Base-by-base conservation (phyloP, 2,329 filamentous ascomycete species). In the Blumeria graminis region DNA sequence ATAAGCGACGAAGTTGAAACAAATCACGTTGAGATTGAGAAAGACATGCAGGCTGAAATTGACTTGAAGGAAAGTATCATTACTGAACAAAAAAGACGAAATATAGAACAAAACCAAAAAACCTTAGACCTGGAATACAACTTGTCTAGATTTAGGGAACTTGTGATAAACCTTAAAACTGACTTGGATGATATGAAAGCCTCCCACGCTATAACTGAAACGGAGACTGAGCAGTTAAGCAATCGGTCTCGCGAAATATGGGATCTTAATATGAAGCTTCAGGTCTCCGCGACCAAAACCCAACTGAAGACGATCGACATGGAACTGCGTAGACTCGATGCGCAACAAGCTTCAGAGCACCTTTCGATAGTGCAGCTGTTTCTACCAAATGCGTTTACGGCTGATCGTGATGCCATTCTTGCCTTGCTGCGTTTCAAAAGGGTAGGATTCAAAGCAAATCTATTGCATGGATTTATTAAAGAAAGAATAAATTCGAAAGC, bases 291-390 rank as follows among this genome's bases (percentile, higher is more conserved):
- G 10, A 78, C 87, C 43, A 94, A 94, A 71, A 84, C 90, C 2
- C 90, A 94, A 67, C 82, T 86, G 64, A 96, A 94, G 71, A 88
- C 88, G 0, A 94, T 98, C 60, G 89, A 95, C 62, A 74, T 95
- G 34, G 89, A 96, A 67, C 72, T 96, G 57, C 79, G 84, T 56
- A 82, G 84, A 57, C 77, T 96, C 65, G 87, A 94, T 63, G 88
- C 89, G 0, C 83, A 93, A 63, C 87, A 96, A 70, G 86, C 88
- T 1, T 76, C 81, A 41, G 85, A 95, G 66, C 89, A 96, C 64
- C 75, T 98, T 33, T 78, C 82, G 16, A 94, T 98, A 62, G 77
- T 95, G 61, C 86, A 88, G 68, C 71, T 92, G 10, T 96, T 94
- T 73, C 71, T 95, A 48, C 88, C 89, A 0, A 88, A 94, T 59